Conservation (phyloP, 129 eudicot genomes). For the Chrysanthemum lavandulifolium region DNA sequence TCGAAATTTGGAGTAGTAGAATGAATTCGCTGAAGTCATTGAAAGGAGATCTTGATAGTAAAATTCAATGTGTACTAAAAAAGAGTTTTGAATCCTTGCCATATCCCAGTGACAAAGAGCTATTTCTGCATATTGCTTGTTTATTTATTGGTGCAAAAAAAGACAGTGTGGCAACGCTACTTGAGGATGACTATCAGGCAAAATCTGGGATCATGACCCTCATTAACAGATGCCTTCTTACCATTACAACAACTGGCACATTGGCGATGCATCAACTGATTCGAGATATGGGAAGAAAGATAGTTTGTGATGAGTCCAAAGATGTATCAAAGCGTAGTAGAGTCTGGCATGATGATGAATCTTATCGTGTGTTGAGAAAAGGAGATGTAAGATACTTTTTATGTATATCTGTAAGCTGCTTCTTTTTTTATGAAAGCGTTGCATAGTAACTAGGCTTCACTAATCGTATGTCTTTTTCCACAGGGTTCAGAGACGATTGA, state of each 20-base stretch:
- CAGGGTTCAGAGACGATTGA: slow-evolving; percentile 33
- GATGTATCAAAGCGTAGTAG: slow-evolving; percentile 9
- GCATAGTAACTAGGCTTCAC: not conserved
- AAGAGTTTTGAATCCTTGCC: slow-evolving; percentile 22
- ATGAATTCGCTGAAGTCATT: not conserved
- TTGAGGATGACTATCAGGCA: not conserved
- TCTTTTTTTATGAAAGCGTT: not conserved
- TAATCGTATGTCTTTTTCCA: not conserved
- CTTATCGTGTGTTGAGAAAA: slow-evolving; percentile 12
- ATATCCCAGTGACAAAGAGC: not conserved
- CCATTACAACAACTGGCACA: not conserved
- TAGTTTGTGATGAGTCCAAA: slow-evolving; percentile 3
- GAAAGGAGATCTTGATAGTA: slow-evolving; percentile 5
- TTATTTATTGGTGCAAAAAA: not conserved
- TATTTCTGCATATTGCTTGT: slow-evolving; percentile 23
- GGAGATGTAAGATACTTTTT: slow-evolving; percentile 31
- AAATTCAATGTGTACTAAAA: slow-evolving; percentile 4
- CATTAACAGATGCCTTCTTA: slow-evolving; percentile 18
- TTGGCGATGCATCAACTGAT: slow-evolving; percentile 9
- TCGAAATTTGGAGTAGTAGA: not conserved
- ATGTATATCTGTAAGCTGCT: not conserved
- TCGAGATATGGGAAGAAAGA: slow-evolving; percentile 20
- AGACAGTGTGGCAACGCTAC: not conserved
- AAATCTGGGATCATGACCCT: slow-evolving; percentile 3
- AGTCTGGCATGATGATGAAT: not conserved